A percentile compares a stretch with the other conserved stretches of the same genome.
These are phyloP conservation scores for Leishmania mexicana DNA, from an alignment of 208 protist genomes.

Conservation along the genomic window DNA sequence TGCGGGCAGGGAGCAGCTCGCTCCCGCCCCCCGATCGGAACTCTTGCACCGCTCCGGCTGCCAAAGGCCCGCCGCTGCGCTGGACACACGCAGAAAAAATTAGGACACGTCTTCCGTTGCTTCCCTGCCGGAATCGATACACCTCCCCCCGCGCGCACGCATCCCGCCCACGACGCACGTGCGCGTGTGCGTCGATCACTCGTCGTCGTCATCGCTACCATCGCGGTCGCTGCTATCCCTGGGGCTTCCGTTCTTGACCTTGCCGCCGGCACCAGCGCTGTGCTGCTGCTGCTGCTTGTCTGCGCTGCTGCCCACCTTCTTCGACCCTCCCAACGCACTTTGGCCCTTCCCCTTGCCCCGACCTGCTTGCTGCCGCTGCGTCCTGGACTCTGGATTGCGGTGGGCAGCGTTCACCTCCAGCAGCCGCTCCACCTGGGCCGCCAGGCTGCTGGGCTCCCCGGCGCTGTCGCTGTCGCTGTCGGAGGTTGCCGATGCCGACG, in stretches of 20 bases:
- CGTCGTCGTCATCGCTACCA: neutral
- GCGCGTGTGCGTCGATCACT: neutral
- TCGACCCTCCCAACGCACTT: neutral
- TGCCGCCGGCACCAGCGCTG: neutral
- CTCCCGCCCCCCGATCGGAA: too few relatives aligned
- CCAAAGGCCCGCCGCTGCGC: neutral
- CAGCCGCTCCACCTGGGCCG: conserved; percentile 17
- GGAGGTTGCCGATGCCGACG: neutral
- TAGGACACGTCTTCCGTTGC: neutral
- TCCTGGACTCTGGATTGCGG: neutral
- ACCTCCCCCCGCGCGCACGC: neutral
- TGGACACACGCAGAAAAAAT: neutral
- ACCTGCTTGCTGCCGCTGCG: conserved; percentile 1
- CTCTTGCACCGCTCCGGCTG: too few relatives aligned
- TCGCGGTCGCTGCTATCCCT: conserved; percentile 1
- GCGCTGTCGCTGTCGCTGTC: conserved; percentile 1
- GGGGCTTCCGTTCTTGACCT: neutral
- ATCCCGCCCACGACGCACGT: neutral
- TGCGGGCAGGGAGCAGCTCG: neutral
- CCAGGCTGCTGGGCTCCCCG: neutral
- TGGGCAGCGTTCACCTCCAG: conserved; percentile 12
- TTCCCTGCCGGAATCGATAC: neutral
- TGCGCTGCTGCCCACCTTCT: neutral
- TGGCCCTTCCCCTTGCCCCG: neutral
- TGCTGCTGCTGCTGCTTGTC: neutral